phyloP scores from a whole-genome alignment of 1,284 basidiomycete species.

The Cryptococcus jaspeensis region DNA sequence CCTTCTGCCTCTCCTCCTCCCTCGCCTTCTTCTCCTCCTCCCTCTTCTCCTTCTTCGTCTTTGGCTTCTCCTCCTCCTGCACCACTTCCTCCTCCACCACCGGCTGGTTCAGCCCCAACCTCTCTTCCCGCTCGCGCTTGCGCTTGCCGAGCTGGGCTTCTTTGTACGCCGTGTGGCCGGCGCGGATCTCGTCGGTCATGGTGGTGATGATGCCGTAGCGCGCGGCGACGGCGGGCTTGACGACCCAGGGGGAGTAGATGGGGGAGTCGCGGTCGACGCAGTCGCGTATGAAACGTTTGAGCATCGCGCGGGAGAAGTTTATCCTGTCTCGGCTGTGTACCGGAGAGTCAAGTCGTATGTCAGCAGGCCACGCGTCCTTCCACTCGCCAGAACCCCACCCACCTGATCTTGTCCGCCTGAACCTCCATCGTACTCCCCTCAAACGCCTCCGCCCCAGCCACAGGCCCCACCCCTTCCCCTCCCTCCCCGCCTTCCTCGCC shows the following conservation, averaged over 20 bases:
- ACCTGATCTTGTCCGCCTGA: slow-evolving; percentile 75
- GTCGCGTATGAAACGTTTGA: slow-evolving; percentile 92
- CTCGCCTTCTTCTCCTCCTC: slow-evolving; percentile 58
- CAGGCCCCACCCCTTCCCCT: slow-evolving; percentile 30
- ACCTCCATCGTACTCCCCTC: slow-evolving; percentile 71
- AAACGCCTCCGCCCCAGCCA: slow-evolving; percentile 1
- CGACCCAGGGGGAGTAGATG: slow-evolving; percentile 90
- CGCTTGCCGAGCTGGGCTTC: slow-evolving; percentile 85
- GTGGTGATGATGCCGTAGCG: slow-evolving; percentile 78
- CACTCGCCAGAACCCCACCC: slow-evolving; percentile 34
- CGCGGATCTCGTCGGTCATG: slow-evolving; percentile 80
- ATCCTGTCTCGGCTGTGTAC: slow-evolving; percentile 80
- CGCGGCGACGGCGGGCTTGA: slow-evolving; percentile 77
- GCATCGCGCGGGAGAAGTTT: slow-evolving; percentile 91
- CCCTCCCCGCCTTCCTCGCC: slow-evolving; percentile 39
- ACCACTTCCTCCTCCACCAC: slow-evolving; percentile 57
- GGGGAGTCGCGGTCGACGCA: slow-evolving; percentile 86
- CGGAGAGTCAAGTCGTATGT: too few relatives aligned
- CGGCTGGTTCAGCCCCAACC: slow-evolving; percentile 55
- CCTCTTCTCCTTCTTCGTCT: slow-evolving; percentile 71
- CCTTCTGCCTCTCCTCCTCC: slow-evolving; percentile 31
- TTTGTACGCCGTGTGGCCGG: slow-evolving; percentile 73
- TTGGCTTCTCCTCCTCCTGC: slow-evolving; percentile 53
- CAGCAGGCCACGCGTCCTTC: neutral
- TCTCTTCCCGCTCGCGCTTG: slow-evolving; percentile 59